Conservation (phyloP, 352 stramenopile species). For the Nothophytophthora sp. region DNA sequence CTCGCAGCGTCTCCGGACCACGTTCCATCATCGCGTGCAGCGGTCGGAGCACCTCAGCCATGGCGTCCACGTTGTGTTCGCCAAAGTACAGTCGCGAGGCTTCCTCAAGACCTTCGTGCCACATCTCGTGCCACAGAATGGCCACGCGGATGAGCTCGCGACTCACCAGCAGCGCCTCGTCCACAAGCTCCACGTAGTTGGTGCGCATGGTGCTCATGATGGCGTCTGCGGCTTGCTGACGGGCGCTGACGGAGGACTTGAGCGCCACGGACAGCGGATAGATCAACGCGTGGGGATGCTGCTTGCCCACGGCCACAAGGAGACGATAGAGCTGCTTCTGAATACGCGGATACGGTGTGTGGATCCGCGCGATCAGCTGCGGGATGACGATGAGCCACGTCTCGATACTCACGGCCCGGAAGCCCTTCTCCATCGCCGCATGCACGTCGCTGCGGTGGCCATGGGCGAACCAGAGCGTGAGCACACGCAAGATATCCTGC, state of each 20-base stretch:
- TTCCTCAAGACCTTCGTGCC: slow-evolving; percentile 98
- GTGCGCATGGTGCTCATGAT: slow-evolving; percentile 95
- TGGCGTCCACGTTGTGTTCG: slow-evolving; percentile 96
- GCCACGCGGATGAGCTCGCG: slow-evolving; percentile 98
- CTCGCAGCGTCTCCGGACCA: slow-evolving; percentile 74
- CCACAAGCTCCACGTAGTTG: slow-evolving; percentile 94
- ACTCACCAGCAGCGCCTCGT: slow-evolving; percentile 94
- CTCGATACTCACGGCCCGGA: slow-evolving; percentile 94
- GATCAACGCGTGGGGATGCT: slow-evolving; percentile 98
- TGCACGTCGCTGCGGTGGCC: slow-evolving; percentile 92
- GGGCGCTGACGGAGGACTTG: slow-evolving; percentile 92
- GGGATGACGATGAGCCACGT: slow-evolving; percentile 99
- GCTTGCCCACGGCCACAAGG: slow-evolving; percentile 87
- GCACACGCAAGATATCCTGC: slow-evolving; percentile 98
- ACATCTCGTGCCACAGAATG: slow-evolving; percentile 99
- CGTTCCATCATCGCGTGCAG: slow-evolving; percentile 94
- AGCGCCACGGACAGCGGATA: slow-evolving; percentile 97
- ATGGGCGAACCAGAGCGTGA: slow-evolving; percentile 98
- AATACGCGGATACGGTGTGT: slow-evolving; percentile 65
- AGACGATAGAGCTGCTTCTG: slow-evolving; percentile 88
- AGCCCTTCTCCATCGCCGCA: slow-evolving; percentile 68
- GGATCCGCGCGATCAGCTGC: slow-evolving; percentile 93
- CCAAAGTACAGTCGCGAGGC: slow-evolving; percentile 96
- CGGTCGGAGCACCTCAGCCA: slow-evolving; percentile 93
- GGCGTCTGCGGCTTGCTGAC: slow-evolving; percentile 91